Percentiles rank a stretch among this genome's conserved stretches.
phyloP scores from a whole-genome alignment of 2,329 filamentous ascomycete species.

The Fusarium devonianum region DNA sequence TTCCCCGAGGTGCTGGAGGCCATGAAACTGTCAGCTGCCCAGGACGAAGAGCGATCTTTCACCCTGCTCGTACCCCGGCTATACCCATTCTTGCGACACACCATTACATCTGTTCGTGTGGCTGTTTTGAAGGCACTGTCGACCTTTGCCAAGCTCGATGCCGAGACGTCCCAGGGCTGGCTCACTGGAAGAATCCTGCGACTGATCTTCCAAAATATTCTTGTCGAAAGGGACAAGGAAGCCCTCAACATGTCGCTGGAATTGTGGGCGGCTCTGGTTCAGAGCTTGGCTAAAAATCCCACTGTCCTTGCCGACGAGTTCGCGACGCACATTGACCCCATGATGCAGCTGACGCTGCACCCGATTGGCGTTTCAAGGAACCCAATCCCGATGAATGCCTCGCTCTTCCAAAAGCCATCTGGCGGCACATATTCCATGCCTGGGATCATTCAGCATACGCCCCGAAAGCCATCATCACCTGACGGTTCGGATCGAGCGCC shows the following conservation, averaged over 20 bases:
- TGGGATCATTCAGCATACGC: constrained; percentile 53
- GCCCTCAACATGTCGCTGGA: constrained; percentile 85
- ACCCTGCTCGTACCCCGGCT: constrained; percentile 89
- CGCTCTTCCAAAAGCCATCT: constrained; percentile 91
- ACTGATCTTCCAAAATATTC: constrained; percentile 91
- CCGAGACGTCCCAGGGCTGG: constrained; percentile 84
- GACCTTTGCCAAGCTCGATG: constrained; percentile 89
- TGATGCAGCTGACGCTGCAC: constrained; percentile 85
- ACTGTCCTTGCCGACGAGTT: constrained; percentile 76
- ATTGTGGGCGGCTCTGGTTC: constrained; percentile 83
- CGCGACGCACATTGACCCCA: constrained; percentile 75
- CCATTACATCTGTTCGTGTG: constrained; percentile 92
- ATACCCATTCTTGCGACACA: constrained; percentile 95
- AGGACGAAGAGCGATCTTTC: constrained; percentile 88
- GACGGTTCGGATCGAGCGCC: constrained; percentile 67
- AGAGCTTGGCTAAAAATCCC: constrained; percentile 69
- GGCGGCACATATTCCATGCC: constrained; percentile 77
- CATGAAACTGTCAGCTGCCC: constrained; percentile 88
- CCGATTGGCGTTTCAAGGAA: constrained; percentile 92
- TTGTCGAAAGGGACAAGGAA: constrained; percentile 88
- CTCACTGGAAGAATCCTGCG: constrained; percentile 88
- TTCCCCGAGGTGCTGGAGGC: constrained; percentile 91
- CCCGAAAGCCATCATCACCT: constrained; percentile 58
- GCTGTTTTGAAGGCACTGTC: constrained; percentile 91
- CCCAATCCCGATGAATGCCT: constrained; percentile 89